A percentile compares a stretch with the other conserved stretches of the same genome.
These are phyloP conservation scores for Agrocybe chaxingu DNA, from an alignment of 768 basidiomycete species.

Conservation along the genomic window DNA sequence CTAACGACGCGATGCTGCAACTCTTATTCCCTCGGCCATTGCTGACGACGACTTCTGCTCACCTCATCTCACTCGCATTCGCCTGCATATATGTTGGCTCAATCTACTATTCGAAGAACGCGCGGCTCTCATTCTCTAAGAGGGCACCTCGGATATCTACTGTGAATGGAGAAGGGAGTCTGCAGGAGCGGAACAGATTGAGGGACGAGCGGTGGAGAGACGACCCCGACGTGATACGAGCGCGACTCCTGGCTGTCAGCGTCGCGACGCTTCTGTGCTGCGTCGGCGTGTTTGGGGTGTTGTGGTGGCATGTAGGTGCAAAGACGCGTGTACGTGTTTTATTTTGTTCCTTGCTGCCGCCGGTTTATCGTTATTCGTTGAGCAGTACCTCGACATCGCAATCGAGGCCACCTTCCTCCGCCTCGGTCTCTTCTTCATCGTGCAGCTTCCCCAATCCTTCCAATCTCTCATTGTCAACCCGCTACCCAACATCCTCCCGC, in stretches of 20 bases:
- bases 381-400: slow-evolving; percentile 9
- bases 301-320: slow-evolving; percentile 27
- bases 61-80: slow-evolving; percentile 51
- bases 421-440: slow-evolving; percentile 35
- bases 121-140: slow-evolving; percentile 49
- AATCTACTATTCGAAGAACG: slow-evolving; percentile 69
- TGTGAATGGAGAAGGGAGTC: not conserved
- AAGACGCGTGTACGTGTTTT: slow-evolving; percentile 16
- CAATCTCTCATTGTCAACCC: not conserved
- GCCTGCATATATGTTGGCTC: slow-evolving; percentile 76
- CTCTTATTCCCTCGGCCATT: slow-evolving; percentile 16
- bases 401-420: slow-evolving; percentile 30
- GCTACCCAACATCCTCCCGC: slow-evolving; percentile 35
- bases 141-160: slow-evolving; percentile 3
- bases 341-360: not conserved
- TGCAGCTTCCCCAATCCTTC: slow-evolving; percentile 1
- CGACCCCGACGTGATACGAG: slow-evolving; percentile 82
- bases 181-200: slow-evolving; percentile 12
- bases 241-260: slow-evolving; percentile 67
- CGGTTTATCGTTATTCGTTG: slow-evolving; percentile 7
- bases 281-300: slow-evolving; percentile 41
- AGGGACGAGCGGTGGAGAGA: slow-evolving; percentile 64
- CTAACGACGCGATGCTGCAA: slow-evolving; percentile 1
- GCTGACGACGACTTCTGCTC: slow-evolving; percentile 16
- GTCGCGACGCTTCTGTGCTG: slow-evolving; percentile 62